Conservation (phyloP, 306 rosid species). For the Dalbergia cochinchinensis region DNA sequence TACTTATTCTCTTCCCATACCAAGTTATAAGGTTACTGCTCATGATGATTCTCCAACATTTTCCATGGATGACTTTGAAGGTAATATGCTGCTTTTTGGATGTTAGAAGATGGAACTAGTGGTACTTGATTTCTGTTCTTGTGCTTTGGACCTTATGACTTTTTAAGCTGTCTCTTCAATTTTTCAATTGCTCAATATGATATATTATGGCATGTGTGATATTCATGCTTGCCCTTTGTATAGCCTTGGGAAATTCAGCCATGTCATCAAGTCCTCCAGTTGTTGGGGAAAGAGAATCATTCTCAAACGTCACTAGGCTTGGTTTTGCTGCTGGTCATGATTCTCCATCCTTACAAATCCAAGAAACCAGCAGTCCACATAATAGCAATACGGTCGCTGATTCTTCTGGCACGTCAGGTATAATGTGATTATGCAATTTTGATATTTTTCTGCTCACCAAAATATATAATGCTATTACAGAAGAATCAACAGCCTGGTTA, state of each 20-base stretch:
- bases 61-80: slow-evolving; percentile 96
- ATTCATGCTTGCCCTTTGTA: slow-evolving; percentile 32
- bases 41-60: slow-evolving; percentile 65
- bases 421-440: slow-evolving; percentile 27
- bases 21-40: slow-evolving; percentile 48
- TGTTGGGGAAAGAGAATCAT: slow-evolving; percentile 77
- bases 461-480: background rate
- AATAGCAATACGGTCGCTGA: slow-evolving; percentile 41
- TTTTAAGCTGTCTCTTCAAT: background rate
- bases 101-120: slow-evolving; percentile 31
- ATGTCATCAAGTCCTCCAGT: slow-evolving; percentile 76
- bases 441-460: slow-evolving; percentile 25
- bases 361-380: slow-evolving; percentile 57
- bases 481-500: slow-evolving; percentile 9
- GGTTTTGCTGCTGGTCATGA: slow-evolving; percentile 98
- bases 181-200: background rate
- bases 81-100: slow-evolving; percentile 55
- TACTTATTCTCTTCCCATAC: slow-evolving; percentile 55
- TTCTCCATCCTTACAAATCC: slow-evolving; percentile 79
- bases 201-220: slow-evolving; percentile 10
- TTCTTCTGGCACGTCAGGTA: slow-evolving; percentile 63
- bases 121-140: slow-evolving; percentile 27
- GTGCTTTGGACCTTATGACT: slow-evolving; percentile 17
- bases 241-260: slow-evolving; percentile 84
- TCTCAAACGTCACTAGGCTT: slow-evolving; percentile 85